Percentiles rank a stretch among this genome's conserved stretches.
Evolutionary conservation across 1,284 basidiomycete genomes (phyloP).

Genomic region (Sporisorium graminicola): DNA sequence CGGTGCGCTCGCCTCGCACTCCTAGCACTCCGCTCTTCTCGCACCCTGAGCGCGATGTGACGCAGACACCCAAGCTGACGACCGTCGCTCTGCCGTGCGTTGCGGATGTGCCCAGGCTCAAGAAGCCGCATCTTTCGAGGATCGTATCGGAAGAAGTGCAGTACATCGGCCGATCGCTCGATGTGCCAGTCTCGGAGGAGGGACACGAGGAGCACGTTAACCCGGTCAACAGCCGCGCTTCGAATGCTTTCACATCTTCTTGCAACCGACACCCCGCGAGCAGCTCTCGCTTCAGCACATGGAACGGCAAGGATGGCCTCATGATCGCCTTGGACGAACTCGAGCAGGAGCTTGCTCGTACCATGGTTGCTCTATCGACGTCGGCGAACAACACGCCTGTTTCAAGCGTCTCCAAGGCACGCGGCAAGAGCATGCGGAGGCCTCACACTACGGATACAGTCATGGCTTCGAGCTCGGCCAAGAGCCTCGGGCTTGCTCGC

Average conservation of each 20-base stretch:
- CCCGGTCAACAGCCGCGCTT: not conserved
- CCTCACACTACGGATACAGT: conserved; percentile 36
- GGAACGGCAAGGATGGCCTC: conserved; percentile 38
- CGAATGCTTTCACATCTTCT: not conserved
- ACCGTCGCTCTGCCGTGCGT: conserved; percentile 15
- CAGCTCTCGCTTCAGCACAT: conserved; percentile 25
- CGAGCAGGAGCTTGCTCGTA: conserved; percentile 39
- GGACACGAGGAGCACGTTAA: conserved; percentile 16
- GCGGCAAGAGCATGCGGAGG: conserved; percentile 26
- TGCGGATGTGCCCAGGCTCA: conserved; percentile 15
- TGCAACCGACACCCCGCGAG: conserved; percentile 8
- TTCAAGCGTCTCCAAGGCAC: conserved; percentile 19
- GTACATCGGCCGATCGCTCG: conserved; percentile 40
- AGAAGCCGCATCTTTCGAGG: conserved; percentile 13
- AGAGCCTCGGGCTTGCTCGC: not conserved
- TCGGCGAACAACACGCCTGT: conserved; percentile 23
- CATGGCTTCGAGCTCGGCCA: conserved; percentile 10
- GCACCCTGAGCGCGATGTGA: conserved; percentile 26
- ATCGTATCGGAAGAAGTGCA: conserved; percentile 33
- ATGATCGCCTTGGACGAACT: conserved; percentile 46
- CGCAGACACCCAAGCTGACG: conserved; percentile 16
- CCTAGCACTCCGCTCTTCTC: conserved; percentile 19
- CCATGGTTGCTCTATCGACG: conserved; percentile 35
- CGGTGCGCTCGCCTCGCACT: conserved; percentile 27
- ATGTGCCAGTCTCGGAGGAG: conserved; percentile 37